Evolutionary conservation across 2,329 filamentous ascomycete genomes (phyloP), one percentile per base, ranked within the genome.

Genomic region (Corynespora cassiicola): DNA sequence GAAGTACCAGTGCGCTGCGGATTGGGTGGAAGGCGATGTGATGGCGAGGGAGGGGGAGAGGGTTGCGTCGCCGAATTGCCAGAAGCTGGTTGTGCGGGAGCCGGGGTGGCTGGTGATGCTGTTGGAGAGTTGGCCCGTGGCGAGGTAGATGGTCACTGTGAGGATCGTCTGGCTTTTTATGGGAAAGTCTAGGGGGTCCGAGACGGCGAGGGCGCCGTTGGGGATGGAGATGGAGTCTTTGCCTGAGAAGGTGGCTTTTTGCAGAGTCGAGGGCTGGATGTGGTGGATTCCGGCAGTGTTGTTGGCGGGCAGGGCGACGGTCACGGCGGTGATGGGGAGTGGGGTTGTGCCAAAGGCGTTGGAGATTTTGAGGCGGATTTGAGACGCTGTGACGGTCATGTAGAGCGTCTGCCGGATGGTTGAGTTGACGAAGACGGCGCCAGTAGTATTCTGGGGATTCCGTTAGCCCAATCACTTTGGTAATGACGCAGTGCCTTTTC

Each of bases 331-430:
- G 49, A 87, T 79, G 28, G 79, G 75, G 3, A 87, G 70, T 46
- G 81, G 76, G 22, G 75, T 80, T 2, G 73, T 61, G 2, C 85
- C 83, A 49, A 87, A 87, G 0, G 77, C 79, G 56, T 88, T 87
- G 27, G 82, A 85, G 33, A 87, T 72, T 29, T 80, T 78, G 22
- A 87, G 65, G 7, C 84, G 80, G 45, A 87, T 75, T 15, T 79
- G 74, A 3, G 75, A 66, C 3, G 78, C 76, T 2, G 73, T 75
- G 4, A 84, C 72, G 6, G 81, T 80, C 50, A 84, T 69, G 47
- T 82, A 79, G 10, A 86, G 60, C 0, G 84, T 87, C 62, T 87
- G 84, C 3, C 84, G 81, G 46, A 87, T 75, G 0, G 84, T 86
- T 2, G 81, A 76, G 52, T 86, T 79, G 29, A 70, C 66, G 57